Evolutionary conservation across 2,329 filamentous ascomycete species (phyloP).

Genomic region (Colletotrichum truncatum): DNA sequence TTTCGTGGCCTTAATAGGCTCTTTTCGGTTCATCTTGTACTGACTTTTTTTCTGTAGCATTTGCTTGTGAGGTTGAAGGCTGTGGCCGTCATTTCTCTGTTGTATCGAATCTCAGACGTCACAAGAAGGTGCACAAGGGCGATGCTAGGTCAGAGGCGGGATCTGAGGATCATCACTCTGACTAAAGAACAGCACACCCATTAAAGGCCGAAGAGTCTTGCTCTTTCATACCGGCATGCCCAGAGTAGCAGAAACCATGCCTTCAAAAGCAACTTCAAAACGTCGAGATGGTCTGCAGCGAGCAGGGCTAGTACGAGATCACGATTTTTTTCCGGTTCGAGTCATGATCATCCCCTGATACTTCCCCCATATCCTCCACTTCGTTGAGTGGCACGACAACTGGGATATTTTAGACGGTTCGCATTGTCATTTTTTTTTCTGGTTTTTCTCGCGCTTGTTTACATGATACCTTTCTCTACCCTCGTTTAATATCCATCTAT

Average conservation of each 20-base stretch:
- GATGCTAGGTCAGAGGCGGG: conserved; percentile 71
- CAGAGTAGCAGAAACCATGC: background rate
- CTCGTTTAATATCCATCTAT: conserved; percentile 32
- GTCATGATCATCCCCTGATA: conserved; percentile 27
- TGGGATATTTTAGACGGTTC: conserved; percentile 21
- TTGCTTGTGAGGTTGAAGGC: conserved; percentile 91
- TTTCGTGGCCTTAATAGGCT: background rate
- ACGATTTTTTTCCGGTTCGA: conserved; percentile 29
- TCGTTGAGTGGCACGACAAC: background rate
- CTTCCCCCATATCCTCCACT: background rate
- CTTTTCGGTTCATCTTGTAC: too few species aligned
- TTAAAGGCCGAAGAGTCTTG: background rate
- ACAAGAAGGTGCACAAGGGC: conserved; percentile 95
- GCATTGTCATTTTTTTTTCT: background rate
- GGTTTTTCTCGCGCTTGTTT: too few species aligned
- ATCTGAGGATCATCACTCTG: conserved; percentile 71
- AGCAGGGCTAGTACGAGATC: conserved; percentile 25
- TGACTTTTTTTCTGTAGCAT: conserved; percentile 68
- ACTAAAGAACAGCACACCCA: conserved; percentile 45
- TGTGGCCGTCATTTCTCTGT: conserved; percentile 97
- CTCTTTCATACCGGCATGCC: background rate
- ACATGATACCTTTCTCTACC: conserved; percentile 30
- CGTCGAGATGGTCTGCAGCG: background rate
- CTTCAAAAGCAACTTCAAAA: background rate
- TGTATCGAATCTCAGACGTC: conserved; percentile 91